Base-by-base conservation (phyloP, 495 filamentous ascomycete genomes). In the Penicillium cataractarum region DNA sequence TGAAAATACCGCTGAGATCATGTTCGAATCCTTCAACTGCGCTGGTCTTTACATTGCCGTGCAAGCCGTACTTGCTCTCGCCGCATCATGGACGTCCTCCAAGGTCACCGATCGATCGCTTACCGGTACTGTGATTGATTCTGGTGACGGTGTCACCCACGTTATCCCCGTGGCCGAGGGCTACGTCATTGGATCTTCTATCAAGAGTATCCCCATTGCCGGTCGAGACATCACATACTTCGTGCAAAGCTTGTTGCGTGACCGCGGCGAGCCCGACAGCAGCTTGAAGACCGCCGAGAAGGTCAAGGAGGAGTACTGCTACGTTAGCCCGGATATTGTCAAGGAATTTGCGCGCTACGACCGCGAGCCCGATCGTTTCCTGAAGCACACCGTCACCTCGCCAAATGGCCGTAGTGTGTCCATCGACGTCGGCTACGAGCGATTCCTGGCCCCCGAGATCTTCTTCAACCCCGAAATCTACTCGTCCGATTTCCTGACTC, bases 401-500 rank as follows among this genome's bases (percentile, higher is more conserved):
- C 91, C 91, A n/a, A 93, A 93, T 64, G 95, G 95, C 48, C 87
- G 89, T 62, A 89, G 88, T 62, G 87, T 93, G 10, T 86, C 80
- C 17, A 91, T 99, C 37, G 95, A 99, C 71, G 90, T 99, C 37
- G 95, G 95, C 42, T 99, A 99, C 78, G 95, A 99, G 74, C 92
- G 95, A 37, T 99, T 99, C 84, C 84, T 99, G 42, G 95, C 95
- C 3, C 95, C 95, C 46, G 95, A 99, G 76, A 99, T 99, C 65
- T 99, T 98, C 82, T 99, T 99, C 84, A 99, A 98, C 76, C 95
- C 95, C 35, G 95, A 99, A 81, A 98, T 98, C 70, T 97, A 97
- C 81, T 96, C 91, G 32, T 97, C 93, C 60, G 96, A 99, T 76
- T 99, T 98, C 80, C 82, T 98, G 64, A 99, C 95, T 4, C 95